These are phyloP conservation scores for Clavispora asparagi DNA, from an alignment of 805 yeast genomes.

Conservation along the genomic window DNA sequence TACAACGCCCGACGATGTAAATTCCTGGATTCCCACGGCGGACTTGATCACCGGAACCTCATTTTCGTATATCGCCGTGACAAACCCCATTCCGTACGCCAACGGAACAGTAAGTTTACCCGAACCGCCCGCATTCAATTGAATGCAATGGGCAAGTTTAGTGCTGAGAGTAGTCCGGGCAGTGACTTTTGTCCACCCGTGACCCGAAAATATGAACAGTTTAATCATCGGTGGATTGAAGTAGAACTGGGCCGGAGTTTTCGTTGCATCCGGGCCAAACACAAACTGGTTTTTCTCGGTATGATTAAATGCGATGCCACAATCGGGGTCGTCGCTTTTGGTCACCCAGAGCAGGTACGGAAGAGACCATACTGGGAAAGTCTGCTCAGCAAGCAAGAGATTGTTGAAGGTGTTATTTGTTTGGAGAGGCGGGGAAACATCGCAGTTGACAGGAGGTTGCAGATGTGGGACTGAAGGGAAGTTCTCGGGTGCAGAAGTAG, in stretches of 20 bases:
- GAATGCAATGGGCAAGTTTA: slow-evolving; percentile 29
- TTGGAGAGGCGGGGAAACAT: slow-evolving; percentile 42
- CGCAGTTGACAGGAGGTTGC: slow-evolving; percentile 33
- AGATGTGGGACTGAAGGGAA: slow-evolving; percentile 32
- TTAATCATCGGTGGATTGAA: slow-evolving; percentile 65
- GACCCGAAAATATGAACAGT: slow-evolving; percentile 46
- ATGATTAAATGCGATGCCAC: slow-evolving; percentile 68
- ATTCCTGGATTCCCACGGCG: slow-evolving; percentile 56
- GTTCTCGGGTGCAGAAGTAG: slow-evolving; percentile 40
- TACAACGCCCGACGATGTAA: slow-evolving; percentile 26
- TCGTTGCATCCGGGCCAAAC: slow-evolving; percentile 58
- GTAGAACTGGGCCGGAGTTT: slow-evolving; percentile 52
- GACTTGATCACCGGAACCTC: slow-evolving; percentile 40
- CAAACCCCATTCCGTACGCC: slow-evolving; percentile 80
- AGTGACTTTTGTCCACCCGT: slow-evolving; percentile 17
- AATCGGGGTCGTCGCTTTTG: slow-evolving; percentile 38
- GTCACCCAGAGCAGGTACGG: slow-evolving; percentile 75
- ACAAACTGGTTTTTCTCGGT: slow-evolving; percentile 56
- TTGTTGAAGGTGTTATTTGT: slow-evolving; percentile 81
- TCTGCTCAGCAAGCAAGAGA: slow-evolving; percentile 60
- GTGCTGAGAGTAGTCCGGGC: slow-evolving; percentile 21
- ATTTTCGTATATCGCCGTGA: slow-evolving; percentile 48
- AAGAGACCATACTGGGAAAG: slow-evolving; percentile 72
- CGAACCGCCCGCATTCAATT: slow-evolving; percentile 9
- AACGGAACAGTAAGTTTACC: slow-evolving; percentile 52